phyloP scores from a whole-genome alignment of 345 rosid genomes.

The Brassica incana region DNA sequence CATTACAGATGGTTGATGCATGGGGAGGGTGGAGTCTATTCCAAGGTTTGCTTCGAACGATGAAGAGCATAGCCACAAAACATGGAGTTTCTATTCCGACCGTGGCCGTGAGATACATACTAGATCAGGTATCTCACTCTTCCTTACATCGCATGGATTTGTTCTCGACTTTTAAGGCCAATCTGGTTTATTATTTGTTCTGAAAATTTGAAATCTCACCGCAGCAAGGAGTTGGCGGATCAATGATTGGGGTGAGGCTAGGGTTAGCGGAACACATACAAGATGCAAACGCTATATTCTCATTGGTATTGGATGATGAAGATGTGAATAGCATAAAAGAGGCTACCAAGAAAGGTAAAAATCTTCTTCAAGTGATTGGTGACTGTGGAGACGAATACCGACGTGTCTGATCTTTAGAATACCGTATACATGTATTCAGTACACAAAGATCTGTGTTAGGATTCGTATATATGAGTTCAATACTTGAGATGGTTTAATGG shows the following conservation, averaged over 20 bases:
- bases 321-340: slow-evolving; percentile 69
- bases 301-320: slow-evolving; percentile 74
- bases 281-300: slow-evolving; percentile 70
- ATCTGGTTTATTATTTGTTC: background rate
- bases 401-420: slow-evolving; percentile 43
- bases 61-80: slow-evolving; percentile 65
- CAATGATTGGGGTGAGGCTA: slow-evolving; percentile 91
- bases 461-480: background rate
- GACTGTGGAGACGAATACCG: slow-evolving; percentile 96
- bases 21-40: slow-evolving; percentile 98
- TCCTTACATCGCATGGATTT: background rate
- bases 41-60: slow-evolving; percentile 71
- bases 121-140: slow-evolving; percentile 63
- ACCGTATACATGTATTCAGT: background rate
- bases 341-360: slow-evolving; percentile 59
- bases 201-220: slow-evolving; percentile 4
- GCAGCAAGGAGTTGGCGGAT: slow-evolving; percentile 89
- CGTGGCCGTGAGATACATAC: slow-evolving; percentile 82
- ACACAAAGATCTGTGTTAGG: background rate
- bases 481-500: background rate
- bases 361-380: slow-evolving; percentile 80
- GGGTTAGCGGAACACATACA: slow-evolving; percentile 78
- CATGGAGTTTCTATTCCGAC: slow-evolving; percentile 87
- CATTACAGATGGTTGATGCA: slow-evolving; percentile 84
- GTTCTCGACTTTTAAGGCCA: background rate